Base-by-base conservation (phyloP, 1,284 basidiomycete species). In the Cryptococcus wingfieldii region DNA sequence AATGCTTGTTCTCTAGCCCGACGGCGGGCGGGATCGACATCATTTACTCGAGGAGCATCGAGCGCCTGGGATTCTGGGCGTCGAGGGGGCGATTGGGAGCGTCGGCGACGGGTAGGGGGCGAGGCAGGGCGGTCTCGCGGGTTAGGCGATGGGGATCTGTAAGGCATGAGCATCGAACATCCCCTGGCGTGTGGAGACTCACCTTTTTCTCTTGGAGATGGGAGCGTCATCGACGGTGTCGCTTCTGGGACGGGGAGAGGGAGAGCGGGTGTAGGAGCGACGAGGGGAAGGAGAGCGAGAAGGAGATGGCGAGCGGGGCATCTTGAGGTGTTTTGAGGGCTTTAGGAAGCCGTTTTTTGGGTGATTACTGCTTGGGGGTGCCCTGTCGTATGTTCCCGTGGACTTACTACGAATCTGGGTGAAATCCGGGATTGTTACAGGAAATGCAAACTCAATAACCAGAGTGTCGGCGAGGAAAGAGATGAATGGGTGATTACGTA, bases 1-100 rank as follows among this genome's bases (percentile, higher is more conserved):
- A 88, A 79, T 43, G 84, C 83, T 19, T 85, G 83, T 14, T 92
- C 89, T 50, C 90, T 84, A 69, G 90, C 84, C 0, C 84, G 83
- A 38, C 84, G 81, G 43, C 89, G 85, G 9, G 83, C 79, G 3
- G 89, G 89, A 72, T 92, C 88, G n/a, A 83, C 83, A 74, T 91
- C 89, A 25, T 76, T 75, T 10, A 90, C 83, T 64, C 80, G 82
- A 12, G 86, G 84, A 3, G 83, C 70, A 49, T 82, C 80, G 38
- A 83, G 60, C 18, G 47, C 16, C 5, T 38, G 47, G 37, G 38
- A 55, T 31, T n/a, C 41, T 25, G 52, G 31, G 19, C 46, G 10
- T 44, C 44, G 19, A 54, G 53, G 50, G 5, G 70, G 69, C 4
- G 73, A 75, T n/a, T 61, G 59, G 2, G 73, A 74, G 0, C 74